Evolutionary conservation across 257 asterid species (phyloP), one percentile per base, ranked within the genome.

Genomic region (Jacaranda mimosifolia): DNA sequence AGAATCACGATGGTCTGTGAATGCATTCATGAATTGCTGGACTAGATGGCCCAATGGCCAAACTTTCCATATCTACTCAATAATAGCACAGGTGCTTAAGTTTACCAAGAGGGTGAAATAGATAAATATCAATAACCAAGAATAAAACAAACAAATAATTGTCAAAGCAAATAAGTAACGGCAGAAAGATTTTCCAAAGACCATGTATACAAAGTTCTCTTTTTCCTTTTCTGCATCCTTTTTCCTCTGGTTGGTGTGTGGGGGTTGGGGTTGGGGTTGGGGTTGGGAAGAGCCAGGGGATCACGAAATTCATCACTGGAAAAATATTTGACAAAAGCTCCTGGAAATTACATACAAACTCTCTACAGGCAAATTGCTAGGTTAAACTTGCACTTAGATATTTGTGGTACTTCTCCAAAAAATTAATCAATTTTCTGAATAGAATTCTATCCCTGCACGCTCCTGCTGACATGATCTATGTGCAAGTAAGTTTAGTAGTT

Each of bases 1-100:
- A 53, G 98, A 93, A 84, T 96, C 99, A 80, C 99, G 99, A 79
- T 93, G 99, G 82, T 96, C 99, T 2, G 97, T 96, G 72, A 96
- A 96, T 55, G 97, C 99, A 84, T 83, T 96, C 99, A 93, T 96
- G 85, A 96, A 93, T 74, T 91, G 96, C 83, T 91, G 94, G 80
- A 96, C 89, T 53, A 89, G 86, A 70, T 89, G 87, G 75, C 98
- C 99, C 68, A 96, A 72, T 58, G 97, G 98, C 98, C 98, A 96
- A 70, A 93, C 87, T 86, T 91, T 91, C 98, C 98, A 96, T 83
- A 90, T 83, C 98, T 96, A 84, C 75, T 80, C 59, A 83, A 73
- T 9, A 53, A 42, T 70, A 74, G 53, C 67, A 70, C 64, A 73
- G 56, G 72, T 77, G 69, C 60, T 55, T 19, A 65, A 75, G 74